phyloP scores from a whole-genome alignment of 176 grass and related monocot genomes.

The Oryza australiensis region DNA sequence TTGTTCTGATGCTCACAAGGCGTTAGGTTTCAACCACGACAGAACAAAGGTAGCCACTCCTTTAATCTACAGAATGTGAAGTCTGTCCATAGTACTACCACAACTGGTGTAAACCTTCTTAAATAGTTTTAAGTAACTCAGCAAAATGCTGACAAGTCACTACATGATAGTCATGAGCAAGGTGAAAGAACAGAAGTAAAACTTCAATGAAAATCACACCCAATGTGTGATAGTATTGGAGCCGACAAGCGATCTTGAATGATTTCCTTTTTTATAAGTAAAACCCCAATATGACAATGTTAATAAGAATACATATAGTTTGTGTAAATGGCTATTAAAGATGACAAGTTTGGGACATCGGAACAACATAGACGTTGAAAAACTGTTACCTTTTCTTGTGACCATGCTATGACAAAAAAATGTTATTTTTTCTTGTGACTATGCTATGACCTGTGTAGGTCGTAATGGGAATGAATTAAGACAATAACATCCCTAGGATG shows the following conservation, averaged over 20 bases:
- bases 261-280: background rate
- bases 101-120: slow-evolving; percentile 4
- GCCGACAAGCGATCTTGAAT: background rate
- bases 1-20: background rate
- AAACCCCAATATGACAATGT: background rate
- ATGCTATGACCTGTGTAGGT: background rate
- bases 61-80: background rate
- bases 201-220: background rate
- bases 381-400: background rate
- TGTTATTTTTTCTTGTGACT: background rate
- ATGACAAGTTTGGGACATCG: background rate
- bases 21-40: background rate
- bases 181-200: slow-evolving; percentile 9
- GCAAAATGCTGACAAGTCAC: background rate
- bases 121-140: slow-evolving; percentile 12
- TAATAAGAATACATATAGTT: background rate
- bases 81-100: background rate
- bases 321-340: background rate
- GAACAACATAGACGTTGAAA: slow-evolving; percentile 10
- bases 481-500: background rate
- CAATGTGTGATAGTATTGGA: background rate
- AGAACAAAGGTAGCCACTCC: slow-evolving; percentile 4
- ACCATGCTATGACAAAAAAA: background rate
- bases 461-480: background rate
- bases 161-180: background rate